Percentiles rank a stretch among this genome's conserved stretches.
Conservation (phyloP, 1,284 basidiomycete species). For the Ustanciosporium gigantosporum region DNA sequence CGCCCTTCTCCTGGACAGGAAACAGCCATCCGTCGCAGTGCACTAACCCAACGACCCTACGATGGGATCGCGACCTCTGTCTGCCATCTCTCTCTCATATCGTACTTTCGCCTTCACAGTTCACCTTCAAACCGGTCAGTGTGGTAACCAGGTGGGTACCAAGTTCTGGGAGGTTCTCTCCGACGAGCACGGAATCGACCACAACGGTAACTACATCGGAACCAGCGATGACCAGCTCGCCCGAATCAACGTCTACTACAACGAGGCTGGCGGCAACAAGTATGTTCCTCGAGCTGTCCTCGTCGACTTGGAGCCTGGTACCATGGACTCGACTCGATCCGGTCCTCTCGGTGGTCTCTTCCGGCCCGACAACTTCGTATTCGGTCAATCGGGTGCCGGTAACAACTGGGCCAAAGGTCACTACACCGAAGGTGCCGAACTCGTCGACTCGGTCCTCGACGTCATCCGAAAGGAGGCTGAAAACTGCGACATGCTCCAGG, state of each 20-base stretch:
- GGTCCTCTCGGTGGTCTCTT: slow-evolving; percentile 76
- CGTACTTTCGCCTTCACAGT: slow-evolving; percentile 21
- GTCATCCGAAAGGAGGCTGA: slow-evolving; percentile 66
- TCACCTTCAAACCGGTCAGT: slow-evolving; percentile 61
- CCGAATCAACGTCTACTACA: slow-evolving; percentile 70
- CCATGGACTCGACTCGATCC: slow-evolving; percentile 72
- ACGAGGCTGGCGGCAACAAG: slow-evolving; percentile 65
- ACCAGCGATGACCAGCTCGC: slow-evolving; percentile 94
- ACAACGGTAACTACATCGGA: slow-evolving; percentile 86
- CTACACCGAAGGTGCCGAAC: slow-evolving; percentile 71
- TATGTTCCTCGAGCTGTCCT: slow-evolving; percentile 92
- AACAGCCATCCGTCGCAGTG: too few species aligned
- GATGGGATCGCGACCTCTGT: neutral
- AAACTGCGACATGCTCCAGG: slow-evolving; percentile 82
- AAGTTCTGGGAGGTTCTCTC: slow-evolving; percentile 98
- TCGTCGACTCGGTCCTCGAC: slow-evolving; percentile 79
- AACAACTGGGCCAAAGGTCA: slow-evolving; percentile 85
- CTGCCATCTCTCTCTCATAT: neutral
- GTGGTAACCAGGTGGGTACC: slow-evolving; percentile 67
- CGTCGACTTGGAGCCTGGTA: slow-evolving; percentile 89
- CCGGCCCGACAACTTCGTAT: slow-evolving; percentile 77
- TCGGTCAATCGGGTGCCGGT: slow-evolving; percentile 72
- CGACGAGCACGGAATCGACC: slow-evolving; percentile 94
- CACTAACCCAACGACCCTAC: too few species aligned
- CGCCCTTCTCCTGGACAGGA: neutral